Percentiles rank a stretch among this genome's conserved stretches.
Evolutionary conservation across 495 filamentous ascomycete genomes (phyloP).

Genomic region (Lepidopterella palustris): DNA sequence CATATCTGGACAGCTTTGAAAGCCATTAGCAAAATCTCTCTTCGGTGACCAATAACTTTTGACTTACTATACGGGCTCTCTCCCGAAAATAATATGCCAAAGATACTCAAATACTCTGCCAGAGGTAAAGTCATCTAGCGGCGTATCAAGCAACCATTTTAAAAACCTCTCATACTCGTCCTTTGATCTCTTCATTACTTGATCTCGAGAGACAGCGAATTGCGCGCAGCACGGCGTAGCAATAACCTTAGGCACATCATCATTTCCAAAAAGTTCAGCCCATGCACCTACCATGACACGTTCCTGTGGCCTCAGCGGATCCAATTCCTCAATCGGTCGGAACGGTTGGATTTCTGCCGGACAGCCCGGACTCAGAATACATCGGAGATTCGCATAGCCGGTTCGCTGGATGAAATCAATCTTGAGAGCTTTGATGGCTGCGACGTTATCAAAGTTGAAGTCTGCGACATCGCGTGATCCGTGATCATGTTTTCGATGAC

Average conservation of each 20-base stretch:
- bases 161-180: conserved; percentile 51
- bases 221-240: conserved; percentile 61
- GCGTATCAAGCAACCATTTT: conserved; percentile 56
- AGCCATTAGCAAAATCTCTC: background rate
- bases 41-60: background rate
- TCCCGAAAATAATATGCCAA: conserved; percentile 61
- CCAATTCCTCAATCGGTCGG: background rate
- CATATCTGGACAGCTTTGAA: conserved; percentile 10
- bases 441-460: conserved; percentile 14
- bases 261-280: conserved; percentile 11
- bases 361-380: conserved; percentile 44
- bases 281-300: conserved; percentile 13
- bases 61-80: conserved; percentile 17
- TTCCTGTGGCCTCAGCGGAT: conserved; percentile 10
- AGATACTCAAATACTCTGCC: conserved; percentile 65
- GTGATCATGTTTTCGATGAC: conserved; percentile 15
- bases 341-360: conserved; percentile 50
- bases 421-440: conserved; percentile 9
- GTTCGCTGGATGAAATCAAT: conserved; percentile 32
- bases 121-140: conserved; percentile 49
- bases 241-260: conserved; percentile 11
- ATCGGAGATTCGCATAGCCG: conserved; percentile 48
- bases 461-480: conserved; percentile 4
- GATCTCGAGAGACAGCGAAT: conserved; percentile 55
- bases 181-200: conserved; percentile 43